phyloP scores from a whole-genome alignment of 345 rosid species.

The Eucalyptus cladocalyx region DNA sequence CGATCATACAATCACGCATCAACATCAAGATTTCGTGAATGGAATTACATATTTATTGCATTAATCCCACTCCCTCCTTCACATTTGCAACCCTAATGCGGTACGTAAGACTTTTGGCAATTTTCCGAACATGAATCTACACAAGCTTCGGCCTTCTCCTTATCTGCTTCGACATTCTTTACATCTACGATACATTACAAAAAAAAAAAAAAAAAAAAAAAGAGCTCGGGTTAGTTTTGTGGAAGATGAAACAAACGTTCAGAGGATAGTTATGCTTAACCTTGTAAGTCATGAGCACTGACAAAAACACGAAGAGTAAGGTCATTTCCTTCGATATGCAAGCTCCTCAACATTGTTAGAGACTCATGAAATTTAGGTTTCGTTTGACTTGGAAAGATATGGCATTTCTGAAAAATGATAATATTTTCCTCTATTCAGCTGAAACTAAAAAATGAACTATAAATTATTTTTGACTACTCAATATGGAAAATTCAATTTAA shows the following conservation, averaged over 20 bases:
- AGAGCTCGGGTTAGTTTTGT: not conserved
- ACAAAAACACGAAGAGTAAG: not conserved
- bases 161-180: not conserved
- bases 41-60: not conserved
- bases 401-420: no score
- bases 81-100: not conserved
- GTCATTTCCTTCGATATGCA: not conserved
- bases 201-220: not conserved
- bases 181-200: not conserved
- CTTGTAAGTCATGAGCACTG: not conserved
- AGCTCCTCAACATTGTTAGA: not conserved
- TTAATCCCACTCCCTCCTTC: not conserved
- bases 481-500: no score
- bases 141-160: not conserved
- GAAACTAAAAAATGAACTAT: no score
- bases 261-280: not conserved
- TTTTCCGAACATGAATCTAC: not conserved
- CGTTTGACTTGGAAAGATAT: fast-evolving
- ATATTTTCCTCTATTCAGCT: fast-evolving
- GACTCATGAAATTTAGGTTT: not conserved
- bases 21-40: not conserved
- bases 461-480: no score
- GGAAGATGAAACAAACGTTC: not conserved
- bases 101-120: not conserved
- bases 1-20: not conserved